Conservation (phyloP, 1,284 basidiomycete species). For the Papiliotrema flavescens region DNA sequence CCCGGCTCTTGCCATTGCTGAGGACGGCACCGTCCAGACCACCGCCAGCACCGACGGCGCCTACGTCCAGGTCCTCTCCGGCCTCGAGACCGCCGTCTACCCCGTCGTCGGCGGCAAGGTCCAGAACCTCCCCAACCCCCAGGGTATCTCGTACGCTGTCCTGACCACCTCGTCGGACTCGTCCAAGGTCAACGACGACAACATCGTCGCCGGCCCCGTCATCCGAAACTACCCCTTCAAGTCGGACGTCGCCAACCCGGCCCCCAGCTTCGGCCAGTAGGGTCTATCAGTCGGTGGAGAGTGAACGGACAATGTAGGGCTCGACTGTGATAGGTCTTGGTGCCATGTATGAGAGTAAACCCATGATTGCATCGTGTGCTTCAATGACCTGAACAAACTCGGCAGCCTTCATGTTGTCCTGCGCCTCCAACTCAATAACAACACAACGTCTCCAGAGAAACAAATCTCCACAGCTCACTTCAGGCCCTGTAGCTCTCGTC, state of each 20-base stretch:
- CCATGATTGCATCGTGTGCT: too few relatives aligned
- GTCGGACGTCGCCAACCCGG: conserved; percentile 29
- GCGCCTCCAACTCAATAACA: too few relatives aligned
- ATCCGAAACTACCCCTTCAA: conserved; percentile 35
- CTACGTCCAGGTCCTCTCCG: conserved; percentile 47
- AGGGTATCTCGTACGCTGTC: conserved; percentile 50
- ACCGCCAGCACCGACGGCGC: conserved; percentile 37
- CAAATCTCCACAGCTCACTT: too few relatives aligned
- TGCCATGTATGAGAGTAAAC: too few relatives aligned
- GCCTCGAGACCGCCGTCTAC: conserved; percentile 37
- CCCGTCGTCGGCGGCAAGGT: conserved; percentile 43
- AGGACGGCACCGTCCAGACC: conserved; percentile 34
- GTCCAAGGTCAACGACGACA: conserved; percentile 39
- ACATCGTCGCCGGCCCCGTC: conserved; percentile 48
- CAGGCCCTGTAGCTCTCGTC: too few relatives aligned
- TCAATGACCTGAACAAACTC: too few relatives aligned
- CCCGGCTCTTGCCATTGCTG: conserved; percentile 48
- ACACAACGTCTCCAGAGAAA: too few relatives aligned
- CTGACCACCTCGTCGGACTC: conserved; percentile 37
- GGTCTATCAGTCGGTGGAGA: not conserved
- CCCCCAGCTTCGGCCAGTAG: conserved; percentile 19
- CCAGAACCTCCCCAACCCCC: conserved; percentile 42
- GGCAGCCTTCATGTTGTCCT: too few relatives aligned
- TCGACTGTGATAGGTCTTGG: too few relatives aligned
- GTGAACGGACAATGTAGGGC: not conserved